Base-by-base conservation (phyloP, 1,139 yeast genomes). In the Yamadazyma buinensis region DNA sequence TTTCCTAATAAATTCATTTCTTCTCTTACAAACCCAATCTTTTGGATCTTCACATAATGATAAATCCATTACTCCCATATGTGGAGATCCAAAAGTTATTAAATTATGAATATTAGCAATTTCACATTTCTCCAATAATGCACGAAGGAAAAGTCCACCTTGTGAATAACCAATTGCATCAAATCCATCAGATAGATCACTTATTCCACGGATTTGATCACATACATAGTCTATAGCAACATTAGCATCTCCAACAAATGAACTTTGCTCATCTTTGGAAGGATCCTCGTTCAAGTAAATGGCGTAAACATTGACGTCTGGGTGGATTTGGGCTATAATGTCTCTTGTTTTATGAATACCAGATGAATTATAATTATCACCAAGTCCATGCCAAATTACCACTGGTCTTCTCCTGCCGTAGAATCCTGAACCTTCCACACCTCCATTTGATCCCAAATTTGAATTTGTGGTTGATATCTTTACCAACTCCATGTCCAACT, bases 321-420 rank as follows among this genome's bases (percentile, higher is more conserved):
- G 87, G 35, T 72, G 59, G 4, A 60, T 54, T 9, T 60, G 55
- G 21, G 62, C 49, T 6, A 84, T 59, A 1, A 72, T 43, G 1
- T 65, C 66, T 4, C 61, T 56, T 2, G 73, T 72, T n/a, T 65
- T 54, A 26, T 57, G 59, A 64, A 84, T 77, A 1, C 84, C 78
- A 0, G 72, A 57, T 0, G 88, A 77, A 49, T 82, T 75, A 51
- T 79, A 84, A 14, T 75, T 67, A 53, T 85, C 95, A 0, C 95
- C 94, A 48, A 85, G 67, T 0, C 95, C 95, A 49, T 85, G 95
- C 95, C 95, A 85, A 28, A 85, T 50, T 2, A 85, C 86, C 3
- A 84, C 71, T 0, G 90, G 88, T 30, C 55, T 42, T 23, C 41
- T 26, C 12, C 30, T 24, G 26, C 35, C 44, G 20, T 41, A 38